A percentile compares a stretch with the other conserved stretches of the same genome.
Conservation (phyloP, 768 basidiomycete species). For the Suillus ampliporus region DNA sequence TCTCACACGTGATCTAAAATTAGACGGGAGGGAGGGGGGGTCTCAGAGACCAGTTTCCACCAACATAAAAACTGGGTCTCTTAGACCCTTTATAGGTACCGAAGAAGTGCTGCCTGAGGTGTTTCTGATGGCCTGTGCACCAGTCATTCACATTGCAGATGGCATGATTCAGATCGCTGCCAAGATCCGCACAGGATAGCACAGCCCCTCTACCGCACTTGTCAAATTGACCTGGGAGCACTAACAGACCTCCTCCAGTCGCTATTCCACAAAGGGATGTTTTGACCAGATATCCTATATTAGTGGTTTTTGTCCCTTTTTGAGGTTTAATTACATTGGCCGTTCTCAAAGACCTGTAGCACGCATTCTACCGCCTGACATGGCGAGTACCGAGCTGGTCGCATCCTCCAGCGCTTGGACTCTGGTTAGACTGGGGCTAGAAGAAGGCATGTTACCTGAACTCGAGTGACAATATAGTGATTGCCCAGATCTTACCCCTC, state of each 20-base stretch:
- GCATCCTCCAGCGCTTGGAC: not conserved
- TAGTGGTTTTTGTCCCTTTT: not conserved
- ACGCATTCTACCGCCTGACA: not conserved
- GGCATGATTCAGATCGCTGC: slow-evolving; percentile 35
- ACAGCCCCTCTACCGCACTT: slow-evolving; percentile 72
- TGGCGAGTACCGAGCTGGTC: not conserved
- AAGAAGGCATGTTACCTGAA: not conserved
- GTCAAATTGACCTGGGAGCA: slow-evolving; percentile 66
- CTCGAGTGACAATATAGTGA: not conserved
- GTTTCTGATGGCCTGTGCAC: slow-evolving; percentile 20
- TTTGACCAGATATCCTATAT: slow-evolving; percentile 40
- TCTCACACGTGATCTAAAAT: too few relatives aligned
- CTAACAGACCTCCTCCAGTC: slow-evolving; percentile 53
- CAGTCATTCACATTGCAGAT: slow-evolving; percentile 22
- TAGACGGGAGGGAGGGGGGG: too few relatives aligned
- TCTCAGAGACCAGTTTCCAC: too few relatives aligned
- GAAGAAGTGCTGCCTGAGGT: too few relatives aligned
- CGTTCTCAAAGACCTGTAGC: not conserved
- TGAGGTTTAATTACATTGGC: not conserved
- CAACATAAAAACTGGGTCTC: too few relatives aligned
- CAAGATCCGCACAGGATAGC: slow-evolving; percentile 33
- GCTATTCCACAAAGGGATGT: slow-evolving; percentile 65
- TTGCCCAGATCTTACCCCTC: not conserved
- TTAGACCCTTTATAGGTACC: too few relatives aligned
- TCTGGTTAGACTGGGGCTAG: not conserved